A percentile compares a stretch with the other conserved stretches of the same genome.
Evolutionary conservation across 192 early-diverging fungal species (phyloP).

Genomic region (Entomortierella beljakovae): DNA sequence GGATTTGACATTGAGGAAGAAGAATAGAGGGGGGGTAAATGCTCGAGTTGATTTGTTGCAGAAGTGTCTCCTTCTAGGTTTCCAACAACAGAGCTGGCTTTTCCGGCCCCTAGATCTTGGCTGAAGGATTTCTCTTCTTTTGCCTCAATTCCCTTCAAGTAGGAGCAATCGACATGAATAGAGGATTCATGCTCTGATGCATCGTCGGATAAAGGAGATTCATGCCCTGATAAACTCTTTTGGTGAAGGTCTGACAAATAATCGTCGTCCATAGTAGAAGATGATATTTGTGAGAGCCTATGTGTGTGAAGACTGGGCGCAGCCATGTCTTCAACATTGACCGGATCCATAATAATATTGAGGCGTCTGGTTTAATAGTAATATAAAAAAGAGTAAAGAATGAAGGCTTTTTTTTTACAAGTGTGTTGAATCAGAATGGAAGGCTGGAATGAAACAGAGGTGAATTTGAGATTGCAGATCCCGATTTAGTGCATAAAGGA

Average conservation of each 20-base stretch:
- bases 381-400: too few species aligned
- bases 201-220: constrained; percentile 23
- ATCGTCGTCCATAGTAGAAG: constrained; percentile 38
- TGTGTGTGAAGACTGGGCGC: constrained; percentile 10
- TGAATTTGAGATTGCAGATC: too few species aligned
- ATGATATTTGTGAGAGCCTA: constrained; percentile 26
- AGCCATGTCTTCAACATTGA: constrained; percentile 3
- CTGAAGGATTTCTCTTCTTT: neutral
- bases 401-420: too few species aligned
- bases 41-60: too few species aligned
- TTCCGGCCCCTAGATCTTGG: neutral
- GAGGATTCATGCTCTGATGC: constrained; percentile 6
- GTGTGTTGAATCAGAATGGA: neutral
- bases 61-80: neutral
- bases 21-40: too few species aligned
- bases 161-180: neutral
- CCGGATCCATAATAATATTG: neutral
- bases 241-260: constrained; percentile 22
- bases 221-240: constrained; percentile 15
- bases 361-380: too few species aligned
- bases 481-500: too few species aligned
- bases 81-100: too few species aligned
- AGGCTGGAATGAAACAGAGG: too few species aligned
- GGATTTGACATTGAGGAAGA: neutral
- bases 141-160: neutral